phyloP scores from a whole-genome alignment of 2,329 filamentous ascomycete genomes.

The Corynespora cassiicola region DNA sequence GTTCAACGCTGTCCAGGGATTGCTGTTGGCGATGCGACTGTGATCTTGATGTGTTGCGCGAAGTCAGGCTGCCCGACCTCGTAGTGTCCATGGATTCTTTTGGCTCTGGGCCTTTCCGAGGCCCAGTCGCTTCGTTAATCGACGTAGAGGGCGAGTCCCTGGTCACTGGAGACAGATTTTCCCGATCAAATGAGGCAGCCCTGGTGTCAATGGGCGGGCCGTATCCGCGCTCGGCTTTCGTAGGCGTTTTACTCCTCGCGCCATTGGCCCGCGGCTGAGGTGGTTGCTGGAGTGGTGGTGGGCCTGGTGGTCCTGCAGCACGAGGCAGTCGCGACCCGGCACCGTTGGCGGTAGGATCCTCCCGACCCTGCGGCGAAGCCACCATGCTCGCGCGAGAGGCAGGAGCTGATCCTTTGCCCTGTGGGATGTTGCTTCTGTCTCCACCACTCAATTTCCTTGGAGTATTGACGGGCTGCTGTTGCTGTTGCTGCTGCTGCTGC shows the following conservation, averaged over 20 bases:
- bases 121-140: constrained; percentile 14
- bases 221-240: constrained; percentile 54
- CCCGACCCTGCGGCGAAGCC: constrained; percentile 41
- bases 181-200: constrained; percentile 53
- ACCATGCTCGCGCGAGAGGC: constrained; percentile 54
- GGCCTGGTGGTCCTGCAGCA: constrained; percentile 66
- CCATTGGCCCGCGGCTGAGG: constrained; percentile 62
- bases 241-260: constrained; percentile 58
- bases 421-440: constrained; percentile 51
- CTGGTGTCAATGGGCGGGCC: constrained; percentile 52
- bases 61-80: constrained; percentile 39
- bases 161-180: constrained; percentile 55
- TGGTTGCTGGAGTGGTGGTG: constrained; percentile 69
- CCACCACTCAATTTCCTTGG: constrained; percentile 56
- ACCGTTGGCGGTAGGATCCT: constrained; percentile 34
- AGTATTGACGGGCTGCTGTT: constrained; percentile 33
- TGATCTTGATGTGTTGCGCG: constrained; percentile 44
- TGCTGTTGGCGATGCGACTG: constrained; percentile 63
- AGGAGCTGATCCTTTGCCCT: constrained; percentile 38
- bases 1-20: constrained; percentile 68
- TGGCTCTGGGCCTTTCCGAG: constrained; percentile 37
- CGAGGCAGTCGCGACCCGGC: constrained; percentile 65
- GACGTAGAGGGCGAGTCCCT: constrained; percentile 40
- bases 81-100: constrained; percentile 46
- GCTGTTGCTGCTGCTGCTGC: too few relatives aligned